These are phyloP conservation scores for Candida anutae DNA, from an alignment of 1,139 yeast species.

Conservation along the genomic window DNA sequence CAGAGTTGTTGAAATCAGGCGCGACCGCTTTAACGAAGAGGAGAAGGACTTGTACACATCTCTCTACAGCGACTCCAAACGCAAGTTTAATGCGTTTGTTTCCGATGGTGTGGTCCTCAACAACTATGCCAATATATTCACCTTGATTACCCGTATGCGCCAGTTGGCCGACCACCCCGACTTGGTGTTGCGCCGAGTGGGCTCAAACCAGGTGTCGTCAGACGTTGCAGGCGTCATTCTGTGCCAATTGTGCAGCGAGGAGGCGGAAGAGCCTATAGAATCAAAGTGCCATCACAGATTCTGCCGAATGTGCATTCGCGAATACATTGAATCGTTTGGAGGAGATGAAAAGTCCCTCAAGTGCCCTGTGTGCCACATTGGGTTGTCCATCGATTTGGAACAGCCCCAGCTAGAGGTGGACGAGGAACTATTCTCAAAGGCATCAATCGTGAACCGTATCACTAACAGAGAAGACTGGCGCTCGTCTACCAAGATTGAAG, in stretches of 20 bases:
- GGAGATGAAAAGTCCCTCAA: constrained; percentile 47
- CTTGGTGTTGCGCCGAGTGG: constrained; percentile 68
- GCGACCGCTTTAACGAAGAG: constrained; percentile 84
- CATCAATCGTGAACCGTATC: constrained; percentile 83
- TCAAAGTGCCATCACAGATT: constrained; percentile 90
- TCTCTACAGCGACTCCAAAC: constrained; percentile 75
- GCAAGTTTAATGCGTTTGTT: constrained; percentile 81
- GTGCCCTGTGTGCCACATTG: constrained; percentile 96
- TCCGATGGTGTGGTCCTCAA: constrained; percentile 93
- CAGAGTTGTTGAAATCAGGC: constrained; percentile 77
- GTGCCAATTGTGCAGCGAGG: constrained; percentile 93
- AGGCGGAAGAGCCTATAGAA: constrained; percentile 94
- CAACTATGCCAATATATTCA: constrained; percentile 93
- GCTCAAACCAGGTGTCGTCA: constrained; percentile 29
- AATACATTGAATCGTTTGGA: constrained; percentile 82
- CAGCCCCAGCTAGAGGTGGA: constrained; percentile 84
- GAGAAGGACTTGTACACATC: constrained; percentile 88
- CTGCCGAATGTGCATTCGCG: constrained; percentile 86
- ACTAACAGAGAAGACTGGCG: constrained; percentile 73
- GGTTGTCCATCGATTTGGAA: constrained; percentile 78
- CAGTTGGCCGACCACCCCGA: constrained; percentile 98
- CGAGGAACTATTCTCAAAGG: constrained; percentile 55
- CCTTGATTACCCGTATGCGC: constrained; percentile 92
- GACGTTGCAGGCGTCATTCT: constrained; percentile 57
- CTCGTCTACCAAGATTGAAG: constrained; percentile 94